Evolutionary conservation across 257 asterid species (phyloP).

Genomic region (Voacanga thouarsii): DNA sequence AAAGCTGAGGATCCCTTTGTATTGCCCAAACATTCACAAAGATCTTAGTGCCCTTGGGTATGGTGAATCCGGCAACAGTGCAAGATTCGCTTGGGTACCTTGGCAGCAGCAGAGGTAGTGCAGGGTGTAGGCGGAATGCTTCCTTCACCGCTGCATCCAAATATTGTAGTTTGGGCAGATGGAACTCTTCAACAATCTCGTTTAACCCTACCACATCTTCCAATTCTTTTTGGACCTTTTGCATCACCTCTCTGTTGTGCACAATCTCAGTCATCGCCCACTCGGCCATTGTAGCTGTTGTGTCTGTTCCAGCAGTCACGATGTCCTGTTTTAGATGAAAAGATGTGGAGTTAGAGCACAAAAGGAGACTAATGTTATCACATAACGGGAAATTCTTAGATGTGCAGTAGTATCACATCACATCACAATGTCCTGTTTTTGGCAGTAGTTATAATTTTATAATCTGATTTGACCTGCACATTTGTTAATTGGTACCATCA

Average conservation of each 20-base stretch:
- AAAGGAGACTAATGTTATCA: no score
- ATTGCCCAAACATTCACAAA: constrained; percentile 34
- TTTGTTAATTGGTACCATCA: no score
- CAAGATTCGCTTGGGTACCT: constrained; percentile 21
- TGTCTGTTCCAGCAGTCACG: constrained; percentile 36
- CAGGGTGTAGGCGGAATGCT: constrained; percentile 39
- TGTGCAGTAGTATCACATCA: no score
- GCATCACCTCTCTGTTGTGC: constrained; percentile 21
- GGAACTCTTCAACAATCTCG: constrained; percentile 38
- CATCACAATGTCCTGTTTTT: no score
- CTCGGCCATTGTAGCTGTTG: constrained; percentile 31
- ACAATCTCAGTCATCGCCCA: constrained; percentile 39
- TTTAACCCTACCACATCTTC: constrained; percentile 28
- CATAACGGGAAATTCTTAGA: no score
- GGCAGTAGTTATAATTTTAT: no score
- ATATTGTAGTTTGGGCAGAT: constrained; percentile 32
- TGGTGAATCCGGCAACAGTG: constrained; percentile 29
- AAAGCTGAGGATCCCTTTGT: constrained; percentile 35
- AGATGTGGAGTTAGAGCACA: not conserved
- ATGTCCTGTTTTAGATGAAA: constrained; percentile 24
- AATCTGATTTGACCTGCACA: no score
- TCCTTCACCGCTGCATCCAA: constrained; percentile 41
- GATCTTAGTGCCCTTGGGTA: constrained; percentile 33
- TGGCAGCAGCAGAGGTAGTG: constrained; percentile 35
- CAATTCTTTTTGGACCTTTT: constrained; percentile 35